These are phyloP conservation scores for Nothophytophthora sp. DNA, from an alignment of 352 stramenopile species.

Conservation along the genomic window DNA sequence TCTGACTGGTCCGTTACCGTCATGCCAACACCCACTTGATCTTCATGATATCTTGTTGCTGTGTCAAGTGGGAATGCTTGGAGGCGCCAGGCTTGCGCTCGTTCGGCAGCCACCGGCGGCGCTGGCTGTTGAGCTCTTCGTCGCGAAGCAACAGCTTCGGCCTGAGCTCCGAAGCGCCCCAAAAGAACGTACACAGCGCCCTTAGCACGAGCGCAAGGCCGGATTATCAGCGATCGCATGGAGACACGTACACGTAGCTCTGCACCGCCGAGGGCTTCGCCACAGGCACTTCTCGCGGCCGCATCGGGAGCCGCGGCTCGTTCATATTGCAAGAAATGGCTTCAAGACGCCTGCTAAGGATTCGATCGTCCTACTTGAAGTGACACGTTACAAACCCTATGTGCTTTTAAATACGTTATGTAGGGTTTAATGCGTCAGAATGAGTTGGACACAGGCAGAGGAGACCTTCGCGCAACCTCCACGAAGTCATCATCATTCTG, in stretches of 20 bases:
- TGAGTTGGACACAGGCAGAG: not conserved
- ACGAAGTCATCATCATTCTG: slow-evolving; percentile 2
- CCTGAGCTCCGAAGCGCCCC: not conserved
- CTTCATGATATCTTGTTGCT: slow-evolving; percentile 27
- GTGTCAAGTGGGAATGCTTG: slow-evolving; percentile 40
- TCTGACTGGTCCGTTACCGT: not conserved
- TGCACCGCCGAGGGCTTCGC: slow-evolving; percentile 56
- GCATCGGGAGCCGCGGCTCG: not conserved
- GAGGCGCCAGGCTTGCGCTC: slow-evolving; percentile 48
- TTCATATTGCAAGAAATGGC: not conserved
- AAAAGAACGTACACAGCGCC: not conserved
- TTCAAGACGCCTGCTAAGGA: too few species aligned
- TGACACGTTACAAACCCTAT: not conserved
- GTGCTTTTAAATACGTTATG: too few species aligned
- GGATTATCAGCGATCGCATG: too few species aligned
- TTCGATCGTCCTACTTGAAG: too few species aligned
- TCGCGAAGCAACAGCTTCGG: slow-evolving; percentile 23
- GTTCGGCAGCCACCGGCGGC: slow-evolving; percentile 49
- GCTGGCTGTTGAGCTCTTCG: slow-evolving; percentile 13
- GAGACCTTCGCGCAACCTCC: not conserved
- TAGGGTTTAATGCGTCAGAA: too few species aligned
- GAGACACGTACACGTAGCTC: slow-evolving; percentile 43
- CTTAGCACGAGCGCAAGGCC: too few species aligned
- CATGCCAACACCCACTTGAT: slow-evolving; percentile 10
- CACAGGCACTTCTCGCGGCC: slow-evolving; percentile 58